These are phyloP conservation scores for Amanita rimosa DNA, from an alignment of 768 basidiomycete species.

Conservation along the genomic window DNA sequence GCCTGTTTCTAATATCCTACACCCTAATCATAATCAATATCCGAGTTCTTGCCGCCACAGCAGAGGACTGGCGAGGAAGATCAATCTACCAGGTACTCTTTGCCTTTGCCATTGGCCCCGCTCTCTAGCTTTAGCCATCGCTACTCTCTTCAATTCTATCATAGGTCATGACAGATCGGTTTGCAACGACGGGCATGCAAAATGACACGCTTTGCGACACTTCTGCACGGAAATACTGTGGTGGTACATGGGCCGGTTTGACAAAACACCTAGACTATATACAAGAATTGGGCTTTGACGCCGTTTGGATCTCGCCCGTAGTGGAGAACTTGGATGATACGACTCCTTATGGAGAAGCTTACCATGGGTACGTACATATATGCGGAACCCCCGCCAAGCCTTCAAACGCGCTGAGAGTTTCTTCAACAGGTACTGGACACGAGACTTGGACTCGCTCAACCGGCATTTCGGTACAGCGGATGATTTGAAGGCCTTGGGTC, in stretches of 20 bases:
- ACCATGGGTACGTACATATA: slow-evolving; percentile 60
- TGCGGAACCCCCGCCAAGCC: not conserved
- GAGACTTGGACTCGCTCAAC: slow-evolving; percentile 55
- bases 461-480: slow-evolving; percentile 58
- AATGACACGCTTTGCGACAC: slow-evolving; percentile 37
- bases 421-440: slow-evolving; percentile 25
- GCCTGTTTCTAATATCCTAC: not conserved
- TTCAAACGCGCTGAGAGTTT: not conserved
- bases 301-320: slow-evolving; percentile 70
- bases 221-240: slow-evolving; percentile 49
- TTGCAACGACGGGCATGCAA: slow-evolving; percentile 38
- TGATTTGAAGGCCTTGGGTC: slow-evolving; percentile 58
- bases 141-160: not conserved
- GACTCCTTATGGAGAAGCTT: slow-evolving; percentile 58
- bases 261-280: slow-evolving; percentile 65
- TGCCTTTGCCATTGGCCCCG: too few relatives aligned
- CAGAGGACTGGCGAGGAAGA: slow-evolving; percentile 14
- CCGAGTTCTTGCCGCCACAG: not conserved
- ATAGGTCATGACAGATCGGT: slow-evolving; percentile 57
- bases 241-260: slow-evolving; percentile 60
- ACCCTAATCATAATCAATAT: not conserved
- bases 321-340: slow-evolving; percentile 47
- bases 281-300: slow-evolving; percentile 62
- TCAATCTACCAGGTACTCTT: slow-evolving; percentile 16
- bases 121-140: too few relatives aligned